A percentile compares a stretch with the other conserved stretches of the same genome.
phyloP scores from a whole-genome alignment of 352 stramenopile genomes.

The Phytophthora ramorum region DNA sequence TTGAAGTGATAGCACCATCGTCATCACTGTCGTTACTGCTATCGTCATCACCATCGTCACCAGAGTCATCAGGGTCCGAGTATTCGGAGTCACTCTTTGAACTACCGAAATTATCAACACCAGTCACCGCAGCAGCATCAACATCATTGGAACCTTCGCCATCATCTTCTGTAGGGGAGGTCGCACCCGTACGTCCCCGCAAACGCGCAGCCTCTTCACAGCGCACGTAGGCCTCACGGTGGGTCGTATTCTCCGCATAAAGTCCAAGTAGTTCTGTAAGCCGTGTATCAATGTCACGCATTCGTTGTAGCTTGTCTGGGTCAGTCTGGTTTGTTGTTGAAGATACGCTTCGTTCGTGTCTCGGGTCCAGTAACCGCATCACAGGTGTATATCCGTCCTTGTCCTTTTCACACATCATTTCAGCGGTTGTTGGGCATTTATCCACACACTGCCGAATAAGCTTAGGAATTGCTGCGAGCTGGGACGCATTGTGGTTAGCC shows the following conservation, averaged over 20 bases:
- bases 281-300: conserved; percentile 41
- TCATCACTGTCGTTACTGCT: conserved; percentile 23
- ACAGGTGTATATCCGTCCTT: conserved; percentile 55
- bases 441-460: conserved; percentile 51
- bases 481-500: conserved; percentile 30
- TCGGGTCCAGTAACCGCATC: conserved; percentile 50
- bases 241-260: conserved; percentile 54
- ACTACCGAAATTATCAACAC: background rate
- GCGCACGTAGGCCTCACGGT: conserved; percentile 43
- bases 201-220: conserved; percentile 34
- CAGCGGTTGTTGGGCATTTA: conserved; percentile 34
- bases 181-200: conserved; percentile 4
- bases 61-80: conserved; percentile 6
- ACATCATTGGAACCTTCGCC: conserved; percentile 4
- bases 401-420: conserved; percentile 63
- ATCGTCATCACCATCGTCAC: conserved; percentile 14
- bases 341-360: conserved; percentile 20
- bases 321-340: conserved; percentile 34
- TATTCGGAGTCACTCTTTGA: conserved; percentile 2
- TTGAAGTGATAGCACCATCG: background rate
- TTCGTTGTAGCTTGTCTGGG: conserved; percentile 48
- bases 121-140: background rate
- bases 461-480: conserved; percentile 28
- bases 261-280: conserved; percentile 60
- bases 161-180: conserved; percentile 5